Base-by-base conservation (phyloP, 257 asterid genomes). In the Rhazya stricta region DNA sequence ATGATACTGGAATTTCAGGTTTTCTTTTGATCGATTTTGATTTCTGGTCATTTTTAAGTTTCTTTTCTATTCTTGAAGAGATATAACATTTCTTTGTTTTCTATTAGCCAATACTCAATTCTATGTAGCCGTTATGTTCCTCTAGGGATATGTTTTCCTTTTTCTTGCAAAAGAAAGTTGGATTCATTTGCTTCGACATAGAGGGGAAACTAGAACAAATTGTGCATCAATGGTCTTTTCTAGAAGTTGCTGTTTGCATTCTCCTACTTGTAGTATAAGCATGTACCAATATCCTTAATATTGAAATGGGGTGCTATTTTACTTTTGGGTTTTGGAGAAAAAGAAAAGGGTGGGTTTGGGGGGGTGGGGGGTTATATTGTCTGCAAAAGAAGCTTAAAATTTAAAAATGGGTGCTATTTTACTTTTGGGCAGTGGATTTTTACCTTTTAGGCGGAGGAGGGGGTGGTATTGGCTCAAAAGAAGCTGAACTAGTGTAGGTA, bases 1-100 rank as follows among this genome's bases (percentile, higher is more conserved):
- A 85, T 13, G 89, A 83, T 30, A 80, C 79, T 69, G 89, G 86
- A 58, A 81, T 85, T 79, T 85, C 89, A 78, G 89, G 87, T 84
- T 51, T 12, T 69, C 56, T 30, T 11, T 8, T n/a, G 9, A 30
- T 3, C 42, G 10, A n/a, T 9, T 18, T 6, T 1, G 19, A 54
- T 23, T 21, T 54, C 32, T n/a, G 7, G 9, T 54, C 29, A 54
- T 23, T 23, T 41, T 73, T 27, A 23, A 15, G 2, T 56, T 3
- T 23, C 3, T 46, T n/a, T 10, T 8, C 11, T 0, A 5, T 67
- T 42, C 9, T 67, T n/a, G 19, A 21, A 37, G 25, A 37, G 3
- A 67, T 30, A 18, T 5, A 51, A 39, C 43, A 39, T 6, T 39
- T 39, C 43, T 39, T n/a, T n/a, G n/a, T n/a, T n/a, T n/a, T n/a